Evolutionary conservation across 2,329 filamentous ascomycete species (phyloP).

Genomic region (Colletotrichum sp.): DNA sequence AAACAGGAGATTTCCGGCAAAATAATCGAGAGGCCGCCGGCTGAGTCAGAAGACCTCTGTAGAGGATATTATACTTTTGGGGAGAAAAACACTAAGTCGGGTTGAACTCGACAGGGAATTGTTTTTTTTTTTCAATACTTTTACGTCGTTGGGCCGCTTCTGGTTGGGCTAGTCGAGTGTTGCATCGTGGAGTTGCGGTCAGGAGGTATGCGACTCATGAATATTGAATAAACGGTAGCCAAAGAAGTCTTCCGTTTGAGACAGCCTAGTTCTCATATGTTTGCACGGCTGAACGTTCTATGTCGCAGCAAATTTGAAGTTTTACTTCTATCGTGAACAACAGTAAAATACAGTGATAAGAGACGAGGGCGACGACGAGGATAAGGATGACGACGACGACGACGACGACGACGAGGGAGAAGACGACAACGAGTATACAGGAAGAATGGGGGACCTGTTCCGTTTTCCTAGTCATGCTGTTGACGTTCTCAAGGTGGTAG

Average conservation of each 20-base stretch:
- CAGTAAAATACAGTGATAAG: not conserved
- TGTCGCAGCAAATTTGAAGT: not conserved
- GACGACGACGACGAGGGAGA: too few species aligned
- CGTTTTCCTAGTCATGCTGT: not conserved
- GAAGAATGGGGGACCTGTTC: rapidly evolving
- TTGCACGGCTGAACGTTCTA: not conserved
- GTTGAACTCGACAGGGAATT: not conserved
- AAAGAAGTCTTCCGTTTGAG: not conserved
- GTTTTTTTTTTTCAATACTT: not conserved
- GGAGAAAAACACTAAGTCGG: not conserved
- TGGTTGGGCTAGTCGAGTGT: not conserved
- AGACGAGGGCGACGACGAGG: too few species aligned
- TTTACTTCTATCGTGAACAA: not conserved
- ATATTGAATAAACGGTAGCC: not conserved
- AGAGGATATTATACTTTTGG: not conserved
- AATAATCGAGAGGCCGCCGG: not conserved
- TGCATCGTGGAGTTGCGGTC: not conserved
- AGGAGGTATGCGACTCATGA: not conserved
- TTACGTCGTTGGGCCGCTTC: not conserved
- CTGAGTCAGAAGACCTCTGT: not conserved
- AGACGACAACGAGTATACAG: too few species aligned
- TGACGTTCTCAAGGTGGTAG: not conserved
- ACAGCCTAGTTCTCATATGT: not conserved
- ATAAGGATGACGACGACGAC: not conserved
- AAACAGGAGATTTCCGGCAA: not conserved